phyloP scores from a whole-genome alignment of 306 rosid species.

The Herpetospermum pedunculosum region DNA sequence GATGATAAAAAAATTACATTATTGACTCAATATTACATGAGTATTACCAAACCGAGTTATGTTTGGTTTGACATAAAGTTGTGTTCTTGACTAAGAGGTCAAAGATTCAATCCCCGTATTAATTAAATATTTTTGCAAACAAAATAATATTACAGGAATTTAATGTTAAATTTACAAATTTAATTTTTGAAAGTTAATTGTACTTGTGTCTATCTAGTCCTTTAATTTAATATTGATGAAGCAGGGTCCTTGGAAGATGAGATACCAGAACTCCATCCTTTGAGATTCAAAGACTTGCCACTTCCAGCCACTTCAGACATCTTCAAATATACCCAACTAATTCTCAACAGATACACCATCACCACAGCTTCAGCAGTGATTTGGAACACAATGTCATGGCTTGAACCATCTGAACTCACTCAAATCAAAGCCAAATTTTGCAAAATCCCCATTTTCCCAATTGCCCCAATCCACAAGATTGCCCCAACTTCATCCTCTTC shows the following conservation, averaged over 20 bases:
- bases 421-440: not conserved
- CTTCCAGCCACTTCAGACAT: constrained; percentile 4
- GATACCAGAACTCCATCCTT: constrained; percentile 32
- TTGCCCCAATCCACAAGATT: constrained; percentile 51
- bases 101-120: too few relatives aligned
- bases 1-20: too few relatives aligned
- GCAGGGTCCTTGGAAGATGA: constrained; percentile 7
- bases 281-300: constrained; percentile 44
- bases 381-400: constrained; percentile 48
- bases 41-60: too few relatives aligned
- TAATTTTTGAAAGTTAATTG: too few relatives aligned
- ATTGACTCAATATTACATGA: too few relatives aligned
- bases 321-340: not conserved
- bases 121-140: too few relatives aligned
- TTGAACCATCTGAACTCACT: constrained; percentile 19
- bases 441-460: constrained; percentile 37
- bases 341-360: constrained; percentile 1
- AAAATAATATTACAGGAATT: too few relatives aligned
- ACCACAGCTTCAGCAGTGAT: constrained; percentile 39
- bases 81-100: too few relatives aligned
- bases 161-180: too few relatives aligned
- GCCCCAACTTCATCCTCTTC: constrained; percentile 10
- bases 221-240: too few relatives aligned
- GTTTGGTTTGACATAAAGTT: too few relatives aligned
- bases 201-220: too few relatives aligned